Evolutionary conservation across 352 stramenopile species (phyloP), one percentile per base, ranked within the genome.

Genomic region (Peronospora farinosa): DNA sequence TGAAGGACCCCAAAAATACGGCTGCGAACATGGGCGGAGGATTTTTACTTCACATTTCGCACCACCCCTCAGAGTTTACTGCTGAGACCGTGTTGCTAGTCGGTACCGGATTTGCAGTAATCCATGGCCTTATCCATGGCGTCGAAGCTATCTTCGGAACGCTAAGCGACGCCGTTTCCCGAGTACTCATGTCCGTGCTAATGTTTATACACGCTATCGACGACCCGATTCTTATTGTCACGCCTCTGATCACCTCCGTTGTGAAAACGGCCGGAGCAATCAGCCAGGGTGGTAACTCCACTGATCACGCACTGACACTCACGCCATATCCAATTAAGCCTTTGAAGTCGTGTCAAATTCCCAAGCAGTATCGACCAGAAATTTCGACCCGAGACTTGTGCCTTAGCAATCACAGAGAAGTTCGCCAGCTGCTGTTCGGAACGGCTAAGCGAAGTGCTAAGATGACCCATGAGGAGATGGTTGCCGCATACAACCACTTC

Each of bases 201-300:
- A 49, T 66, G 40, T 66, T 66, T 19, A 57, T 66, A 16, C 57
- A 66, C 37, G 44, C 48, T 3, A 58, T 66, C 19, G 57, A 66
- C 30, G 51, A 66, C 28, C 57, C 57, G n/a, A 57, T 65, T 33
- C 60, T 53, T 15, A 60, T 65, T 17, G 52, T 66, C 21, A 66
- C 58, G 1, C 58, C 58, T 1, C 53, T 66, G 8, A 25, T 66
- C 41, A 62, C 40, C 5, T 61, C 52, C 3, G 54, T 66, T 32
- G 46, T 66, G 3, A 38, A 63, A 25, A 54, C 52, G 13, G 41
- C 53, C 2, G 45, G 32, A 15, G 40, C 31, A 2, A 12, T 63
- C 11, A 36, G 16, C 4, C n/a, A n/a, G 0, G 41, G 19, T 16
- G 28, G 21, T 16, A 47, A 39, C 41, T 36, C 25, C n/a, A 52